Base-by-base conservation (phyloP, 352 stramenopile genomes). In the Globisporangium nodosum region DNA sequence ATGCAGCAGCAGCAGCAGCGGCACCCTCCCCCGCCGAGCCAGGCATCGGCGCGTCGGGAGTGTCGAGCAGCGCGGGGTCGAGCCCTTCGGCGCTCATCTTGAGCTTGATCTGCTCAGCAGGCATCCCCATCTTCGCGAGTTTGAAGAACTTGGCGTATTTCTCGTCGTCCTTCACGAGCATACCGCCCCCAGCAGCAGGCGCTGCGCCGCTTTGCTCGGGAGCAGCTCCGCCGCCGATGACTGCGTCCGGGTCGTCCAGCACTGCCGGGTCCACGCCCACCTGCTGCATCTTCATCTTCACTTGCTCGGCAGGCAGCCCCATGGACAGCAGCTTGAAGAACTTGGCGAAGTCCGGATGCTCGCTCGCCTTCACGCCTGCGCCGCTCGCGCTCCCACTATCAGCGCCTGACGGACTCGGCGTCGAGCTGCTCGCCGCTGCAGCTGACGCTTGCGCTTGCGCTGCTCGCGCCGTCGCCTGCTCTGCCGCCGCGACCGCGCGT, bases 61-160 rank as follows among this genome's bases (percentile, higher is more conserved):
- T 92, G 62, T 99, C 94, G 50, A 99, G 81, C 15, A 98, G 62
- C 15, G 74, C 71, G 4, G 92, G 79, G 61, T 99, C 87, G 30
- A 98, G 62, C 9, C 90, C 90, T 72, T 98, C 94, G 30, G 90
- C 79, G 24, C 75, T 92, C 92, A 98, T 98, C 52, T 97, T 97
- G 64, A 98, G 65, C 61, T 98, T 97, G 20, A 98, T 92, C 49
- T 96, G 94, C 47, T 94, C 85, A 31, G 85, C 63, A 9, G 96
- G 96, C 83, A 99, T 95, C 21, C 93, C 94, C 74, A 98, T 94
- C 60, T 97, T 98, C 13, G 87, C 56, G 71, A 99, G 94, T 62
- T 98, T 98, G 69, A 98, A 98, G 69, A 98, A 99, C 69, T 98
- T 98, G 5, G 72, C 70, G 60, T 97, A 98, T 43, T 70, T 73